Percentiles rank a stretch among this genome's conserved stretches.
These are phyloP conservation scores for Plasmodium chabaudi DNA, from an alignment of 169 alveolate species.

Conservation along the genomic window DNA sequence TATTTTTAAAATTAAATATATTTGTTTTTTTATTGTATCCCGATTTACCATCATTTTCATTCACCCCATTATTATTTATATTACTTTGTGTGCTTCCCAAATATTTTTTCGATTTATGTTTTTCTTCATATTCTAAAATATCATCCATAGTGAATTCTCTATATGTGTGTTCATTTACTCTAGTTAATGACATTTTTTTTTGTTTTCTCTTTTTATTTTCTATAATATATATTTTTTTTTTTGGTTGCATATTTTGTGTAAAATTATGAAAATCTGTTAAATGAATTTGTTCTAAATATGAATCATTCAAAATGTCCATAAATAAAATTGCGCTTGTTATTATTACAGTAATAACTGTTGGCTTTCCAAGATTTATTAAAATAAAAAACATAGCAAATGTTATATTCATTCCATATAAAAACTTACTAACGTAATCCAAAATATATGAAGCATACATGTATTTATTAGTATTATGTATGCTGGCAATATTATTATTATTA, in stretches of 20 bases:
- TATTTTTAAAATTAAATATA: conserved; percentile 37
- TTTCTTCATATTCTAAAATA: background rate
- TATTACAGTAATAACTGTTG: conserved; percentile 43
- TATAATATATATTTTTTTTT: conserved; percentile 43
- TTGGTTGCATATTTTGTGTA: conserved; percentile 7
- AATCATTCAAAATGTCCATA: conserved; percentile 63
- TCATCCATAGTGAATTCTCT: conserved; percentile 14
- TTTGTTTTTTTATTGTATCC: conserved; percentile 13
- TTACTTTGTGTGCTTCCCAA: background rate
- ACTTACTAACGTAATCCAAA: conserved; percentile 25
- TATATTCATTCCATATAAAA: conserved; percentile 49
- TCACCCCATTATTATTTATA: background rate
- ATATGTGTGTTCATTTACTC: conserved; percentile 69
- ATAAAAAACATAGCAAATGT: conserved; percentile 42
- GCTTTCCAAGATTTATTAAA: conserved; percentile 40
- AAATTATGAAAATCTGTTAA: conserved; percentile 12
- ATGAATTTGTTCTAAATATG: conserved; percentile 58
- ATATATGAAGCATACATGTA: conserved; percentile 1
- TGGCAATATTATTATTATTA: background rate
- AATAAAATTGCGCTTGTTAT: conserved; percentile 36
- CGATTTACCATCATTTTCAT: background rate
- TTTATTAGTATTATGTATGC: background rate
- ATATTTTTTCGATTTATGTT: background rate
- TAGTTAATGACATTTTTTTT: conserved; percentile 21
- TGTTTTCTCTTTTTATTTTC: conserved; percentile 60